phyloP scores from a whole-genome alignment of 768 basidiomycete genomes.

The Russula emetica region DNA sequence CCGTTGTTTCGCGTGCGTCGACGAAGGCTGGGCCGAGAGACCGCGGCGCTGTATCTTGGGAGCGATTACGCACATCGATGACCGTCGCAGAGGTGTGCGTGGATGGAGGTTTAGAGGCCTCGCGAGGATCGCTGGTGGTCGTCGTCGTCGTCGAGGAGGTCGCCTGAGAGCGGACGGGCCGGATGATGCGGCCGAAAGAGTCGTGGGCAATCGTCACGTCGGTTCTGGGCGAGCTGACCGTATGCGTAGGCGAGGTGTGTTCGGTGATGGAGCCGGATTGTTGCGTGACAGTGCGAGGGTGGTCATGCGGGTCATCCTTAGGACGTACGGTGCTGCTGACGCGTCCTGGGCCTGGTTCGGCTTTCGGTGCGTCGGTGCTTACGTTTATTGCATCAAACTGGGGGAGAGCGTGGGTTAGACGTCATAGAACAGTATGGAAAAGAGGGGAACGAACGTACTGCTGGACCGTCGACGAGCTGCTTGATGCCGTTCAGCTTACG shows the following conservation, averaged over 20 bases:
- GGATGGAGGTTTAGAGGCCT: not conserved
- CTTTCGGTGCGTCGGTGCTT: not conserved
- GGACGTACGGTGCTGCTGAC: not conserved
- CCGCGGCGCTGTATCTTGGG: not conserved
- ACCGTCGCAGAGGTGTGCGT: not conserved
- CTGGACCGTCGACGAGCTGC: constrained; percentile 6
- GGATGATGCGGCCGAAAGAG: constrained; percentile 11
- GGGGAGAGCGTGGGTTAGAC: too few species aligned
- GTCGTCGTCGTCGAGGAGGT: not conserved
- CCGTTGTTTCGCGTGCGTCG: constrained; percentile 3
- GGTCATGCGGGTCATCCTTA: not conserved
- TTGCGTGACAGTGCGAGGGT: not conserved
- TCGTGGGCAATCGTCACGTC: constrained; percentile 17
- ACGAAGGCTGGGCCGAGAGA: constrained; percentile 3
- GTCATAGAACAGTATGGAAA: not conserved
- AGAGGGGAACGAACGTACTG: not conserved
- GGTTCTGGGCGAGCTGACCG: constrained; percentile 13
- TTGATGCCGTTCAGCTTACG: constrained; percentile 20
- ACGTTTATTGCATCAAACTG: not conserved
- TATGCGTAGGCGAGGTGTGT: not conserved
- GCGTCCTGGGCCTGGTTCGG: not conserved
- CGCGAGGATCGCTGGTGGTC: not conserved
- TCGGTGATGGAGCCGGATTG: not conserved
- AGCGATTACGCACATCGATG: not conserved
- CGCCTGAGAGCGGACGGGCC: not conserved